Percentiles rank a stretch among this genome's conserved stretches.
These are phyloP conservation scores for Tritrichomonas foetus DNA, from an alignment of 208 protist species.

Conservation along the genomic window DNA sequence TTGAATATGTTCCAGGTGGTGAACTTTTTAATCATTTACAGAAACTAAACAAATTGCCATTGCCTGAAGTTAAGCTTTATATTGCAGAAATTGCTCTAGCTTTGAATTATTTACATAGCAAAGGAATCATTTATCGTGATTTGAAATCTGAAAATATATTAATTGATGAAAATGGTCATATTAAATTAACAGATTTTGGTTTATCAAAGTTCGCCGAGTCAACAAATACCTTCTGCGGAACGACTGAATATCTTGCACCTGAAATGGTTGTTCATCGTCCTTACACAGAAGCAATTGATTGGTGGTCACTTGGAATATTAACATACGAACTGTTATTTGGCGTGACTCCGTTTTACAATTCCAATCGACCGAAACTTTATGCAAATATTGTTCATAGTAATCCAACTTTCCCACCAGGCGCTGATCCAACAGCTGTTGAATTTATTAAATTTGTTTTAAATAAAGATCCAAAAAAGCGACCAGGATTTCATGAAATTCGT, in stretches of 20 bases:
- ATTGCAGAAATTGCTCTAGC: not conserved
- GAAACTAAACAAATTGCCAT: conserved; percentile 52
- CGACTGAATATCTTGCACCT: conserved; percentile 21
- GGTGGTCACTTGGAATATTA: conserved; percentile 33
- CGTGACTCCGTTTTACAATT: not conserved
- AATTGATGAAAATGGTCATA: not conserved
- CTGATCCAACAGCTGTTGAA: not conserved
- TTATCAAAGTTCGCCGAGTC: not conserved
- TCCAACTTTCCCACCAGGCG: not conserved
- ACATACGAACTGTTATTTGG: conserved; percentile 7
- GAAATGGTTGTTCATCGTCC: not conserved
- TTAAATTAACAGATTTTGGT: conserved; percentile 30
- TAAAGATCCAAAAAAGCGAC: not conserved
- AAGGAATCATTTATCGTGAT: conserved; percentile 35
- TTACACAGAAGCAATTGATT: not conserved
- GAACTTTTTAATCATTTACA: conserved; percentile 59
- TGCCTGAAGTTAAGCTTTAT: conserved; percentile 40
- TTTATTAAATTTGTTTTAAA: not conserved
- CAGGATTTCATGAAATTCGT: not conserved
- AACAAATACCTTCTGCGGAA: conserved; percentile 38
- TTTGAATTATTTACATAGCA: not conserved
- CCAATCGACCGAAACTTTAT: not conserved
- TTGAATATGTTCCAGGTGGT: conserved; percentile 44
- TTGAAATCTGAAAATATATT: conserved; percentile 39
- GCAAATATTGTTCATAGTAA: not conserved